Evolutionary conservation across 305 asterid species (phyloP), one percentile per base, ranked within the genome.

Genomic region (Fraxinus ornus): DNA sequence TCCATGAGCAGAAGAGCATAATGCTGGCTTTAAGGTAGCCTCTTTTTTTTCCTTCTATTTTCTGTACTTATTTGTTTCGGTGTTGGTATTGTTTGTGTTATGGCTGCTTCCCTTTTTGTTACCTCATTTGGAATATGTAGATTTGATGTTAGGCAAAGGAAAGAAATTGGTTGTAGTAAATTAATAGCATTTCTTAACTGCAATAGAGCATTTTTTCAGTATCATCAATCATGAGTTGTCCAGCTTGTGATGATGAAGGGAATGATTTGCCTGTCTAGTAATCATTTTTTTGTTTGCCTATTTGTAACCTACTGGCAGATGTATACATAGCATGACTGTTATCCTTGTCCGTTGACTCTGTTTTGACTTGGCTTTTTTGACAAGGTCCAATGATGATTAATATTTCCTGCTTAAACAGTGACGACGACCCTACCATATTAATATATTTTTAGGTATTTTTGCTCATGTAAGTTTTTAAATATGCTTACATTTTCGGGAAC

Each of bases 1-100:
- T 88, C 83, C 89, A 84, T 86, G 98, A 94, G 91, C 99, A 93
- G 84, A 91, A 90, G 87, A 90, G 98, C 88, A 94, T 95, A 85
- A 91, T 95, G 98, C 98, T 92, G 87, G 92, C 97, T 81, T 88
- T 95, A 84, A 93, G 99, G 99, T 95, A 37, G 62, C 85, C 84
- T 19, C 85, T 78, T 80, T 33, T 37, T 83, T 87, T 39, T 80
- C 36, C 60, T 60, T 21, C 28, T n/a, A 55, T 60, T 21, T 60
- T 60, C 70, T 21, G 70, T 60, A 21, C 5, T 57, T 19, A 60
- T 60, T 60, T 60, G 70, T 19, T 60, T 60, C 30, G 5, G 70
- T 60, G 30, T 60, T 60, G 28, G 70, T 60, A 60, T 60, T 60
- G 26, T 60, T 60, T 21, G 30, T 60, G 22, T 60, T 60, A 60